Conservation (phyloP, 768 basidiomycete species). For the Ephemerocybe angulata region DNA sequence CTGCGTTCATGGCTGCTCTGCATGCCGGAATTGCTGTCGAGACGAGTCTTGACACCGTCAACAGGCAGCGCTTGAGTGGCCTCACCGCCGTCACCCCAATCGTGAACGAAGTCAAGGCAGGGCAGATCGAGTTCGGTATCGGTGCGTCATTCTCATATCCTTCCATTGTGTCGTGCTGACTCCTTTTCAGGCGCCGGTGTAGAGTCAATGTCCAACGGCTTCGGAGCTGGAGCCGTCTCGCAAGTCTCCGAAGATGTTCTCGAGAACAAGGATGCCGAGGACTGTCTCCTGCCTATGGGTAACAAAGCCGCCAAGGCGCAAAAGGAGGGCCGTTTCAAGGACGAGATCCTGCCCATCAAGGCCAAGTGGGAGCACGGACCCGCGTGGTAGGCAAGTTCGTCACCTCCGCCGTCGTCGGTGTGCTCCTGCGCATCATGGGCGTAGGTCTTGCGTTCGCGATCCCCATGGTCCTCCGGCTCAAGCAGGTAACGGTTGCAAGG, state of each 20-base stretch:
- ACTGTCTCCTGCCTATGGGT: no score
- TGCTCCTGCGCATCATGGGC: no score
- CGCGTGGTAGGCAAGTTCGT: slow-evolving; percentile 93
- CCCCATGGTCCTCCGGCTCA: no score
- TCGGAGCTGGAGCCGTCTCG: slow-evolving; percentile 58
- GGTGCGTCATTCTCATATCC: slow-evolving; percentile 43
- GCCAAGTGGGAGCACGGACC: no score
- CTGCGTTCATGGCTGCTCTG: slow-evolving; percentile 84
- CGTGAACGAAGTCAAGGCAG: slow-evolving; percentile 70
- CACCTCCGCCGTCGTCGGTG: slow-evolving; percentile 65
- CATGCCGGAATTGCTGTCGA: slow-evolving; percentile 81
- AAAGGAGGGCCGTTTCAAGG: no score
- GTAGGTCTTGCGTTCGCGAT: no score
- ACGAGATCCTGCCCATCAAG: no score
- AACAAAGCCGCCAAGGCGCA: no score
- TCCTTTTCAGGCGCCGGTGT: slow-evolving; percentile 66
- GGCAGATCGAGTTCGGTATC: slow-evolving; percentile 87
- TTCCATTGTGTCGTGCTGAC: slow-evolving; percentile 1
- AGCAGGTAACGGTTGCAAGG: no score
- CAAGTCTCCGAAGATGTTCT: slow-evolving; percentile 65
- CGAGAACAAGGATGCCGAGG: slow-evolving; percentile 62
- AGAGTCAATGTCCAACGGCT: no score
- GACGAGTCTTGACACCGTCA: slow-evolving; percentile 74
- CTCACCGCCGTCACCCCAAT: slow-evolving; percentile 79
- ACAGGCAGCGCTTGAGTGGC: slow-evolving; percentile 89